phyloP scores from a whole-genome alignment of 768 basidiomycete species.

The Lactarius vividus region DNA sequence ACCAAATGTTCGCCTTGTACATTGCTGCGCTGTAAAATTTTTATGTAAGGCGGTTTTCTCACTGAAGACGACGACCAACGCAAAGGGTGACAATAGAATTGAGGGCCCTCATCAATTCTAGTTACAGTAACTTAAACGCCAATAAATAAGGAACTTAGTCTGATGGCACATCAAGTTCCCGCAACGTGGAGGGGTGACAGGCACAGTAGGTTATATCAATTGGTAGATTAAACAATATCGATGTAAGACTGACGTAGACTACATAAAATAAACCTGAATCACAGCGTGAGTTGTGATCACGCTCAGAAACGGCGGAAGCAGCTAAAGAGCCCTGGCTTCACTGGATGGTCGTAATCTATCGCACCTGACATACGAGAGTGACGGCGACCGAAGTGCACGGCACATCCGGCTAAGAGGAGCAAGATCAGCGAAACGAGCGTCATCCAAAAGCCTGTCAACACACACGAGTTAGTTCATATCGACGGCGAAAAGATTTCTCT shows the following conservation, averaged over 20 bases:
- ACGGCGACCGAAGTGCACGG: slow-evolving; percentile 21
- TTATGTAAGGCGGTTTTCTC: too few species aligned
- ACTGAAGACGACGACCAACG: too few species aligned
- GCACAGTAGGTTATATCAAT: background rate
- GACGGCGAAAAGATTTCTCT: slow-evolving; percentile 26
- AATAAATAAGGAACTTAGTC: background rate
- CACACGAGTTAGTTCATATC: background rate
- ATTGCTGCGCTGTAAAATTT: too few species aligned
- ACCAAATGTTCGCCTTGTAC: too few species aligned
- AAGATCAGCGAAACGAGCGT: slow-evolving; percentile 23
- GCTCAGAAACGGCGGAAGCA: background rate
- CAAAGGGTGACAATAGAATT: too few species aligned
- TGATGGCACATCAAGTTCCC: background rate
- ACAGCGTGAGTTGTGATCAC: background rate
- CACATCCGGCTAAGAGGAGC: slow-evolving; percentile 20
- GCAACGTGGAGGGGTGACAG: background rate
- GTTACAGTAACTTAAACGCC: too few species aligned
- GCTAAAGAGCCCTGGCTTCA: slow-evolving; percentile 16
- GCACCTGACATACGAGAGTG: slow-evolving; percentile 25
- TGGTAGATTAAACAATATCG: background rate
- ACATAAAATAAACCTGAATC: background rate
- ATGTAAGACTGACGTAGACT: background rate
- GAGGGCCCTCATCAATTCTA: too few species aligned
- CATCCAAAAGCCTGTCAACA: slow-evolving; percentile 23
- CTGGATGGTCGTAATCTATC: slow-evolving; percentile 1